Percentiles rank a stretch among this genome's conserved stretches.
Evolutionary conservation across 2,329 filamentous ascomycete species (phyloP).

Genomic region (Pseudopithomyces maydicus): DNA sequence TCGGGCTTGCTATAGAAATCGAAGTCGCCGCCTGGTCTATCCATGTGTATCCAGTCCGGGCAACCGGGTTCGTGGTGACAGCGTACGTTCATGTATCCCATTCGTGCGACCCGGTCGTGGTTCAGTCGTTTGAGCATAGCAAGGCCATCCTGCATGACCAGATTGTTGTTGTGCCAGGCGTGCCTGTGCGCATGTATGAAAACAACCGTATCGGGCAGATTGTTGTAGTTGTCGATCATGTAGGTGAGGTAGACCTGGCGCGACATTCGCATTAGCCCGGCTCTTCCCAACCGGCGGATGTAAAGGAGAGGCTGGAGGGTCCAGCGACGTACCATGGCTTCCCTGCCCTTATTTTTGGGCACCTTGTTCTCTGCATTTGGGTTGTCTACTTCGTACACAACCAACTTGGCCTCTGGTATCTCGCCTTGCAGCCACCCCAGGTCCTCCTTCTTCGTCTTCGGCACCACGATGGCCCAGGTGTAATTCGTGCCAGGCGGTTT

Average conservation of each 20-base stretch:
- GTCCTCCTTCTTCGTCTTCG: constrained; percentile 45
- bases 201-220: constrained; percentile 62
- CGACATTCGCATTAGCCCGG: constrained; percentile 9
- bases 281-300: background rate
- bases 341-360: constrained; percentile 65
- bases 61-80: constrained; percentile 65
- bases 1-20: constrained; percentile 47
- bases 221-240: constrained; percentile 66
- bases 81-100: constrained; percentile 65
- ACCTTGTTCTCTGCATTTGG: constrained; percentile 55
- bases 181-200: constrained; percentile 63
- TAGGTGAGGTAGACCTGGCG: constrained; percentile 60
- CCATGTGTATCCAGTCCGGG: constrained; percentile 61
- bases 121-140: constrained; percentile 59
- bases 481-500: constrained; percentile 45
- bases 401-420: constrained; percentile 41
- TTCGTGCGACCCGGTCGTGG: constrained; percentile 55
- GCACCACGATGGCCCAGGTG: constrained; percentile 41
- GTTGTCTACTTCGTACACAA: constrained; percentile 61
- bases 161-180: constrained; percentile 65
- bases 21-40: constrained; percentile 46
- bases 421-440: constrained; percentile 43
- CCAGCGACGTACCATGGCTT: constrained; percentile 56
- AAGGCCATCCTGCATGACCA: constrained; percentile 56
- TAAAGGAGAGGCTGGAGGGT: background rate